Evolutionary conservation across 441 rosid genomes (phyloP).

Genomic region (Croton setiger): DNA sequence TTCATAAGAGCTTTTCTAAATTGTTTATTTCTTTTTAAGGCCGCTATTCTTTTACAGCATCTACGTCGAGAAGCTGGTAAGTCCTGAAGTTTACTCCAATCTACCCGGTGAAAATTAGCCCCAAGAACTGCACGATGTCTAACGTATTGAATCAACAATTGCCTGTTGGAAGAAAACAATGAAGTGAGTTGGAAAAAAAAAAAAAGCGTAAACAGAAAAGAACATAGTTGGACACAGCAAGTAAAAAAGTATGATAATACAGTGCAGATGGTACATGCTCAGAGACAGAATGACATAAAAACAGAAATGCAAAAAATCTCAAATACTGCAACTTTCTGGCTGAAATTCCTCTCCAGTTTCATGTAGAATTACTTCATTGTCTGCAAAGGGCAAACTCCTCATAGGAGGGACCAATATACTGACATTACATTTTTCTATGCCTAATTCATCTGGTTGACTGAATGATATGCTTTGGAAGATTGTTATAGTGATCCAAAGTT

Average conservation of each 20-base stretch:
- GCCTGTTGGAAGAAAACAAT: conserved; percentile 50
- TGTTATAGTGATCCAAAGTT: no score
- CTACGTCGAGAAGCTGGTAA: conserved; percentile 65
- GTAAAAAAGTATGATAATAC: conserved; percentile 6
- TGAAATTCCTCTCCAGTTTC: background rate
- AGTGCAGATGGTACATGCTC: background rate
- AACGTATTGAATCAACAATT: conserved; percentile 67
- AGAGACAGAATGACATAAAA: conserved; percentile 4
- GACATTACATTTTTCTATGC: background rate
- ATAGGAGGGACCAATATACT: background rate
- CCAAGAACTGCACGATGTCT: conserved; percentile 80
- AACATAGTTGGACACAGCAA: background rate
- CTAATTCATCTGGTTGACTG: conserved; percentile 6
- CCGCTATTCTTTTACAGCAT: conserved; percentile 71
- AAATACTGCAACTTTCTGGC: background rate
- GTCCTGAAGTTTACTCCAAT: conserved; percentile 66
- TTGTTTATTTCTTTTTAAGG: conserved; percentile 48
- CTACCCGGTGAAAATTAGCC: conserved; percentile 73
- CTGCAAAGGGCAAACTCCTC: background rate
- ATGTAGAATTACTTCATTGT: background rate
- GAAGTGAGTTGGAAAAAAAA: conserved; percentile 21
- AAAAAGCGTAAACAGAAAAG: no score
- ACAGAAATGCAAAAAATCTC: conserved; percentile 4
- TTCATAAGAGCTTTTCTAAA: conserved; percentile 75
- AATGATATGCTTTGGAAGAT: conserved; percentile 5